Conservation (phyloP, 495 filamentous ascomycete species). For the Tuber magnatum region DNA sequence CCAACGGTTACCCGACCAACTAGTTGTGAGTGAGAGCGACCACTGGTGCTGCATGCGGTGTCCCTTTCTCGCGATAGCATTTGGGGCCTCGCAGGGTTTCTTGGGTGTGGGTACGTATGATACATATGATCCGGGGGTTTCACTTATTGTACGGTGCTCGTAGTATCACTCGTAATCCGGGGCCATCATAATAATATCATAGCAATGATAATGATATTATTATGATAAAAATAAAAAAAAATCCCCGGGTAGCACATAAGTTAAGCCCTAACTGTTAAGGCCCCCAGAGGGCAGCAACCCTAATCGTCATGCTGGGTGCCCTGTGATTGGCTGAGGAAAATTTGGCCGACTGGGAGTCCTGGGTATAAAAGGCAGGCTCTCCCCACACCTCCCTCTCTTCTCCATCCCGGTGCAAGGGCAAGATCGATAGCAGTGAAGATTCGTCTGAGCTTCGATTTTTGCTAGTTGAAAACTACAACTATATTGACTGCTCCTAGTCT, state of each 20-base stretch:
- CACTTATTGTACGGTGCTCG: no score
- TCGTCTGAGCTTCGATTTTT: constrained; percentile 53
- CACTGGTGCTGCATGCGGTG: no score
- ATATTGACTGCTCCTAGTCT: constrained; percentile 44
- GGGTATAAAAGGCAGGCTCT: constrained; percentile 36
- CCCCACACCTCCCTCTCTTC: constrained; percentile 37
- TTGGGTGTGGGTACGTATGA: no score
- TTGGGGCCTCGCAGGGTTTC: no score
- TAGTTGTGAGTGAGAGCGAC: no score
- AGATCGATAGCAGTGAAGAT: constrained; percentile 52
- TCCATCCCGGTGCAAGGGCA: constrained; percentile 50
- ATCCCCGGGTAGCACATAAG: background rate
- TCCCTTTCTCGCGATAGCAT: no score
- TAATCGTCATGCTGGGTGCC: background rate
- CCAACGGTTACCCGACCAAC: no score
- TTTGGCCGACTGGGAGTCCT: background rate
- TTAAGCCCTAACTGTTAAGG: background rate
- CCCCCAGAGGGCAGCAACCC: background rate
- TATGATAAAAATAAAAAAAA: no score
- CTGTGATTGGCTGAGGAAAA: background rate
- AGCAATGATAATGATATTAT: no score
- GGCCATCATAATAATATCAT: no score
- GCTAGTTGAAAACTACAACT: constrained; percentile 54
- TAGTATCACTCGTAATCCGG: no score
- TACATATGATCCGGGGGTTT: no score